A percentile compares a stretch with the other conserved stretches of the same genome.
Conservation (phyloP, 2,329 filamentous ascomycete species). For the Diaporthe citriasiana region DNA sequence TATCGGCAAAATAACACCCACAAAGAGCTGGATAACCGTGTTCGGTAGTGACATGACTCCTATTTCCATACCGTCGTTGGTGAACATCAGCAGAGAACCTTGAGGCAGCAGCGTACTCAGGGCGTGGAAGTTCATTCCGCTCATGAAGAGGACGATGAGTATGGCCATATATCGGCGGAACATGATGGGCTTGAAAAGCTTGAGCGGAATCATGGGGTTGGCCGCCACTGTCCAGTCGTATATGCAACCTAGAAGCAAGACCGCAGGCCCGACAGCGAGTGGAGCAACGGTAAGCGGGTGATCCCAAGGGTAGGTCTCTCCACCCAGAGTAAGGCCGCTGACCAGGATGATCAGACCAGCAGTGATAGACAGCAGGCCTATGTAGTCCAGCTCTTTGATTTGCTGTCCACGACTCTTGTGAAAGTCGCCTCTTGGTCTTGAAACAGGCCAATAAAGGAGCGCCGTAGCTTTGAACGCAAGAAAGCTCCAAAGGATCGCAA, state of each 20-base stretch:
- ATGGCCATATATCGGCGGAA: constrained; percentile 31
- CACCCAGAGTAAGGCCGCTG: constrained; percentile 29
- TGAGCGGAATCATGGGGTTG: constrained; percentile 32
- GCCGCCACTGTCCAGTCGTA: constrained; percentile 34
- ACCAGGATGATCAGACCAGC: constrained; percentile 17
- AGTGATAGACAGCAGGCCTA: constrained; percentile 24
- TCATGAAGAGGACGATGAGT: constrained; percentile 29
- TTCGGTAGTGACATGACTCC: constrained; percentile 29
- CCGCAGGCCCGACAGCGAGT: background rate
- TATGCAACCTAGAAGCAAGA: background rate
- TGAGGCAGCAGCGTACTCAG: constrained; percentile 17
- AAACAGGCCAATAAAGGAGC: constrained; percentile 35
- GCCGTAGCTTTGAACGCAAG: constrained; percentile 33
- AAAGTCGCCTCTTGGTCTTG: constrained; percentile 29
- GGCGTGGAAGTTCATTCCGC: constrained; percentile 33
- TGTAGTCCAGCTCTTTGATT: constrained; percentile 36
- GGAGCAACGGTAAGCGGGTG: constrained; percentile 12
- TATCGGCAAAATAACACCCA: constrained; percentile 1
- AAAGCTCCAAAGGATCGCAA: constrained; percentile 31
- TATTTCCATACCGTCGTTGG: constrained; percentile 28
- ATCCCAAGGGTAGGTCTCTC: constrained; percentile 18
- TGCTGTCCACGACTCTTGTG: constrained; percentile 33
- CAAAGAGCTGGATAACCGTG: constrained; percentile 4
- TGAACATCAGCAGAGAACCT: constrained; percentile 27
- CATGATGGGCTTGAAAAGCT: constrained; percentile 33